Percentiles rank a stretch among this genome's conserved stretches.
Evolutionary conservation across 2,329 filamentous ascomycete species (phyloP).

Genomic region (Colletotrichum sojae): DNA sequence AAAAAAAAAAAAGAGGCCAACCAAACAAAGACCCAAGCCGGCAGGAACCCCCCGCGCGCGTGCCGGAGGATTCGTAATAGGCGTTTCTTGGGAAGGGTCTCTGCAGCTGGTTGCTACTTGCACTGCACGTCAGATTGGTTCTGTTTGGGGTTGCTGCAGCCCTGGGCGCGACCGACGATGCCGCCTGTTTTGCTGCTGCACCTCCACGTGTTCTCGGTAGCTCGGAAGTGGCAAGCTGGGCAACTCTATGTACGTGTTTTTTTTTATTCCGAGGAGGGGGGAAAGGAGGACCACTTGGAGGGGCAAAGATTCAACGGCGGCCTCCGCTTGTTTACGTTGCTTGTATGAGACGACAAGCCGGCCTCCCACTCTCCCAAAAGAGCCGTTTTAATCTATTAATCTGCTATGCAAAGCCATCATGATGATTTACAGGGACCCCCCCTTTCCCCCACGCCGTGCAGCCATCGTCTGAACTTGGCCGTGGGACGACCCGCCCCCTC

Average conservation of each 20-base stretch:
- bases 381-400: neutral
- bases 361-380: neutral
- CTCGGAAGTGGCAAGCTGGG: constrained; percentile 3
- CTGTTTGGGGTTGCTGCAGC: constrained; percentile 5
- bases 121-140: constrained; percentile 39
- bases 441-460: neutral
- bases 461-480: constrained; percentile 20
- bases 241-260: neutral
- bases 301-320: neutral
- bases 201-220: constrained; percentile 27
- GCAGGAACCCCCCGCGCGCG: neutral
- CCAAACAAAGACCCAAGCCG: neutral
- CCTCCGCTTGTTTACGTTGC: neutral
- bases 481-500: constrained; percentile 32
- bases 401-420: too few species aligned
- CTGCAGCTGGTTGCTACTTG: neutral
- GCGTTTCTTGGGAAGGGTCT: constrained; percentile 19
- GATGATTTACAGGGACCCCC: neutral
- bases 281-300: neutral
- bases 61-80: constrained; percentile 33
- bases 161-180: neutral
- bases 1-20: neutral
- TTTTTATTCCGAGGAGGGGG: neutral
- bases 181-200: constrained; percentile 8
- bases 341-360: neutral